Conservation (phyloP, 2,329 filamentous ascomycete species). For the Sphaceloma murrayae region DNA sequence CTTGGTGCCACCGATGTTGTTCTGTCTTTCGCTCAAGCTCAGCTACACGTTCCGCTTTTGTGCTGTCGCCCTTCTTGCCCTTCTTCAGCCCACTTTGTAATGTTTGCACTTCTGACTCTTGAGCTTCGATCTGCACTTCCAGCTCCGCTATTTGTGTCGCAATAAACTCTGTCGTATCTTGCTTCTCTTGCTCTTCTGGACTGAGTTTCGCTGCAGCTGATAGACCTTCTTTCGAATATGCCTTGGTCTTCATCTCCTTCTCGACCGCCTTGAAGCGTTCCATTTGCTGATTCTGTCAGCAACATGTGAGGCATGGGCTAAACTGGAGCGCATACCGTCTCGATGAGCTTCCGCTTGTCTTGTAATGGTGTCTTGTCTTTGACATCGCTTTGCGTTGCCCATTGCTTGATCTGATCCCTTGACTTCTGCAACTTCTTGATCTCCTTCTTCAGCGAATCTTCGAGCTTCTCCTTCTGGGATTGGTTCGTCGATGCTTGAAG, state of each 20-base stretch:
- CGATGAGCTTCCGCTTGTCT: slow-evolving; percentile 90
- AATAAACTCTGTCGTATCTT: slow-evolving; percentile 79
- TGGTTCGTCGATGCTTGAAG: slow-evolving; percentile 86
- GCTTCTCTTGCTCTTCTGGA: slow-evolving; percentile 93
- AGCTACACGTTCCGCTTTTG: slow-evolving; percentile 77
- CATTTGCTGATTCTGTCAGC: slow-evolving; percentile 65
- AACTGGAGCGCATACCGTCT: slow-evolving; percentile 59
- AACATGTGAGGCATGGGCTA: slow-evolving; percentile 13
- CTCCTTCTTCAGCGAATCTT: slow-evolving; percentile 96
- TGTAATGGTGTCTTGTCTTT: slow-evolving; percentile 96
- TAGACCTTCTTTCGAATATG: slow-evolving; percentile 95
- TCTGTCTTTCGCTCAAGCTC: slow-evolving; percentile 79
- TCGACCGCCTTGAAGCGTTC: slow-evolving; percentile 99
- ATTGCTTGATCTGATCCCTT: slow-evolving; percentile 98
- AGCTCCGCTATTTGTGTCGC: slow-evolving; percentile 82
- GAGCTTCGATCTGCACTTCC: slow-evolving; percentile 81
- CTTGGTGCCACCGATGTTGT: slow-evolving; percentile 92
- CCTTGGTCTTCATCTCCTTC: slow-evolving; percentile 99
- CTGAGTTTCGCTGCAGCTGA: slow-evolving; percentile 87
- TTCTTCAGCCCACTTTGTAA: slow-evolving; percentile 89
- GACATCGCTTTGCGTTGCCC: slow-evolving; percentile 96
- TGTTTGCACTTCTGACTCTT: slow-evolving; percentile 81
- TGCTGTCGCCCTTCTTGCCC: slow-evolving; percentile 75
- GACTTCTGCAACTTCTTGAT: slow-evolving; percentile 99
- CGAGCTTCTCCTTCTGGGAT: slow-evolving; percentile 94